Evolutionary conservation across 495 filamentous ascomycete species (phyloP).

Genomic region (Penicillium cataractarum): DNA sequence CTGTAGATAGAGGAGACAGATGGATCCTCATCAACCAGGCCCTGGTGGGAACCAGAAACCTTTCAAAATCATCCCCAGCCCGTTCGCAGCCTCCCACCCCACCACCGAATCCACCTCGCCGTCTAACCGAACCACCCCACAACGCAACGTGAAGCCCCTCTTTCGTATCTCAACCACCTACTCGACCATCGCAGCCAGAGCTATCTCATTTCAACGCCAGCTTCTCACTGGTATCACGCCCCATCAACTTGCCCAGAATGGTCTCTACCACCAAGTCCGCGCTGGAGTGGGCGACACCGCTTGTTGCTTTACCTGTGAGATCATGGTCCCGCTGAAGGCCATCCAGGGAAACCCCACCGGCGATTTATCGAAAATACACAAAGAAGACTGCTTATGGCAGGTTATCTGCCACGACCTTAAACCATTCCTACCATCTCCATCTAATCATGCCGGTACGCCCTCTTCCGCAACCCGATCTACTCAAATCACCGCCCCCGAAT

Average conservation of each 20-base stretch:
- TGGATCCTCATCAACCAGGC: neutral
- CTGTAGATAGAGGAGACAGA: too few species aligned
- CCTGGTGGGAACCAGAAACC: constrained; percentile 1
- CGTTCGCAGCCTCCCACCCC: constrained; percentile 1
- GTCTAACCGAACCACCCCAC: constrained; percentile 4
- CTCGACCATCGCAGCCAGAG: neutral
- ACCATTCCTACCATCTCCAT: neutral
- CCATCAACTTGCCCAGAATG: neutral
- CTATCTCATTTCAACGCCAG: neutral
- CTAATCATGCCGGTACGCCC: neutral
- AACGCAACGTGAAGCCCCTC: constrained; percentile 5
- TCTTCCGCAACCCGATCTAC: neutral
- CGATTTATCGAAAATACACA: constrained; percentile 1
- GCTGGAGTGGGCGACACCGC: neutral
- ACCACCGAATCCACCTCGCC: constrained; percentile 1
- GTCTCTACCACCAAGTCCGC: neutral
- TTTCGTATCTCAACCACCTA: neutral
- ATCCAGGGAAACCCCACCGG: neutral
- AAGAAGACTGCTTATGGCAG: neutral
- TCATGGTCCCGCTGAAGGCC: neutral
- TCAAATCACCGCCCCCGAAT: neutral
- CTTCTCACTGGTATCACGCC: neutral
- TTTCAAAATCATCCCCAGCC: constrained; percentile 4
- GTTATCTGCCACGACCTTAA: neutral
- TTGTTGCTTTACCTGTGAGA: neutral